These are phyloP conservation scores for Globisporangium nunn DNA, from an alignment of 352 stramenopile genomes.

Conservation along the genomic window DNA sequence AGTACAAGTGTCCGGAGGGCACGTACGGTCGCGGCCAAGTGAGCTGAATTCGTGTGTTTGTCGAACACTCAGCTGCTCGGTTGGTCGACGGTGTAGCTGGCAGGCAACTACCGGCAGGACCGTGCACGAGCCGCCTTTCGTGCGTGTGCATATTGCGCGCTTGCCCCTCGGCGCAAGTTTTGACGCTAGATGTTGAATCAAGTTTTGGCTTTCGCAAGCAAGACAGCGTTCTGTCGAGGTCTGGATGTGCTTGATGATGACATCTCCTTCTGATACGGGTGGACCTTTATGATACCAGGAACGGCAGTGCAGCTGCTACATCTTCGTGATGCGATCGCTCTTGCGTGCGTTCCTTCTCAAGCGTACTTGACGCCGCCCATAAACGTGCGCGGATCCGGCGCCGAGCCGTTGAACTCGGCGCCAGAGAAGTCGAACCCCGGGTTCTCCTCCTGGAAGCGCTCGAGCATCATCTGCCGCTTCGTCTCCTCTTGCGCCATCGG, in stretches of 20 bases:
- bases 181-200: background rate
- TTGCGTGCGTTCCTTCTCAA: conserved; percentile 9
- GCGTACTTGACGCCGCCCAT: conserved; percentile 94
- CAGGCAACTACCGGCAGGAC: too few species aligned
- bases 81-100: background rate
- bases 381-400: conserved; percentile 94
- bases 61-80: too few species aligned
- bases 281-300: too few species aligned
- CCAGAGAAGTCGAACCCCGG: conserved; percentile 98
- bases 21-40: conserved; percentile 76
- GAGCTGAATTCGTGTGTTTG: conserved; percentile 22
- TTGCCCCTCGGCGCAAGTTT: background rate
- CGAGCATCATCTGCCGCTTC: conserved; percentile 95
- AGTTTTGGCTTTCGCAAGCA: background rate
- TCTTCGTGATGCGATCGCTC: too few species aligned
- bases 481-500: conserved; percentile 89
- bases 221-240: too few species aligned
- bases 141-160: background rate
- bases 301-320: too few species aligned
- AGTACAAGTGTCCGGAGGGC: conserved; percentile 75
- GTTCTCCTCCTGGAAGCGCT: conserved; percentile 98
- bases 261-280: too few species aligned
- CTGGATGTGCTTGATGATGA: too few species aligned
- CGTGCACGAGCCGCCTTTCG: background rate
- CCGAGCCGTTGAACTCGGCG: conserved; percentile 94